phyloP scores from a whole-genome alignment of 1,284 basidiomycete genomes.

The Mrakiaceae sp. region DNA sequence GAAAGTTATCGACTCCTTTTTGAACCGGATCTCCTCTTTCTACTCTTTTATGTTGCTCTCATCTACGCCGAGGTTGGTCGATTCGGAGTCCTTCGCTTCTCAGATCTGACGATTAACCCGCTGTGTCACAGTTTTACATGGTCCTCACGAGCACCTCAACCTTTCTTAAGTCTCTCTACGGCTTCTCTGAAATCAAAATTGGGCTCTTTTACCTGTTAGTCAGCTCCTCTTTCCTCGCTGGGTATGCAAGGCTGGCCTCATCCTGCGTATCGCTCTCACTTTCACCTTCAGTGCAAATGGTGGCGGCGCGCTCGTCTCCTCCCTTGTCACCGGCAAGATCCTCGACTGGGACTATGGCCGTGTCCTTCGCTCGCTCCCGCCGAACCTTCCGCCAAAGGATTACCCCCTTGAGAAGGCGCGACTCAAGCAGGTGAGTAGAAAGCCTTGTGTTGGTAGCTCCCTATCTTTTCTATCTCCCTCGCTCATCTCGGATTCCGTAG shows the following conservation, averaged over 20 bases:
- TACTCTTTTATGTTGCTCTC: constrained; percentile 28
- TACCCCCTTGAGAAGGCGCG: constrained; percentile 30
- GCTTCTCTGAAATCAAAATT: constrained; percentile 31
- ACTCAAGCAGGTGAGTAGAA: constrained; percentile 21
- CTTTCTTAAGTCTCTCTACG: constrained; percentile 28
- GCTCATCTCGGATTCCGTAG: too few species aligned
- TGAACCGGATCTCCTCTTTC: constrained; percentile 29
- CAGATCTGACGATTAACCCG: too few species aligned
- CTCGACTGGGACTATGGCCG: constrained; percentile 30
- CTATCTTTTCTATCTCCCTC: not conserved
- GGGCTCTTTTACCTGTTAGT: constrained; percentile 34
- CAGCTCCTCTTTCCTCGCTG: not conserved
- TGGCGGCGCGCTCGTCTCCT: constrained; percentile 25
- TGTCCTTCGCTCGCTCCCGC: constrained; percentile 29
- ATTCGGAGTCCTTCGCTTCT: too few species aligned
- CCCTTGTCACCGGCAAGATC: constrained; percentile 29
- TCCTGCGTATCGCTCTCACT: too few species aligned
- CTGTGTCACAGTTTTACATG: not conserved
- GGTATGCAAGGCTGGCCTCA: not conserved
- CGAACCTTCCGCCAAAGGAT: constrained; percentile 22
- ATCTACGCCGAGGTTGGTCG: constrained; percentile 25
- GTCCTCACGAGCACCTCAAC: constrained; percentile 30
- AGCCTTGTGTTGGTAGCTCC: not conserved
- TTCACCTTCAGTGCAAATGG: constrained; percentile 23
- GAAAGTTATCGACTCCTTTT: constrained; percentile 30